These are phyloP conservation scores for Colletotrichum musicola DNA, from an alignment of 2,329 filamentous ascomycete genomes.

Conservation along the genomic window DNA sequence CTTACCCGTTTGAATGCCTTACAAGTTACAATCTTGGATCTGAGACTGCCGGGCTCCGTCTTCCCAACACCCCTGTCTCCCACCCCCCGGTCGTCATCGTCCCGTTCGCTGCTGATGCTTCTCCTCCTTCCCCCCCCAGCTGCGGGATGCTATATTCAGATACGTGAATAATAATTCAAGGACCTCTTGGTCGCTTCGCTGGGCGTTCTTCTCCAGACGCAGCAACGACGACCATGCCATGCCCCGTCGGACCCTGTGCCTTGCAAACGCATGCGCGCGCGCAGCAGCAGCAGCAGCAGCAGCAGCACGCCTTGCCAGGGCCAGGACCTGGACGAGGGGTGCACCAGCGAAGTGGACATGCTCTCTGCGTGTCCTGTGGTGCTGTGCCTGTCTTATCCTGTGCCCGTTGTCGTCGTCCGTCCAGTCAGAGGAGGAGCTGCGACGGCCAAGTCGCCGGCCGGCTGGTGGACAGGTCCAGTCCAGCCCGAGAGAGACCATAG, in stretches of 20 bases:
- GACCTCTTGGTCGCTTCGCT: conserved; percentile 7
- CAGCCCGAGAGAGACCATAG: conserved; percentile 15
- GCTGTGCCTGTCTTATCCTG: conserved; percentile 29
- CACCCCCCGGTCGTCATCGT: not conserved
- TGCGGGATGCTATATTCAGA: conserved; percentile 33
- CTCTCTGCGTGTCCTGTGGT: conserved; percentile 9
- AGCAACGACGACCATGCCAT: not conserved
- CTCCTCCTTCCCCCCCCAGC: not conserved
- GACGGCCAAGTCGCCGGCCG: conserved; percentile 2
- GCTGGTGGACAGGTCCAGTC: not conserved
- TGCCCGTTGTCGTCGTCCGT: conserved; percentile 11
- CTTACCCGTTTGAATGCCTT: conserved; percentile 14
- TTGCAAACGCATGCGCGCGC: conserved; percentile 24
- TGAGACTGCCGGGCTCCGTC: conserved; percentile 29
- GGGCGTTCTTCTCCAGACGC: not conserved
- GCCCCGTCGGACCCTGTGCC: conserved; percentile 1
- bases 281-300: not conserved
- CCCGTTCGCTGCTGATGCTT: not conserved
- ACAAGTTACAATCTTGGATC: conserved; percentile 13
- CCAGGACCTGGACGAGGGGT: conserved; percentile 24
- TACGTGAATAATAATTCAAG: conserved; percentile 31
- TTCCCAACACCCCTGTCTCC: not conserved
- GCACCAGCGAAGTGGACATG: conserved; percentile 34
- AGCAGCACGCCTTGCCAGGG: too few species aligned
- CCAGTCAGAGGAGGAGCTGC: conserved; percentile 28